These are phyloP conservation scores for Leishmania mexicana DNA, from an alignment of 208 protist genomes.

Conservation along the genomic window DNA sequence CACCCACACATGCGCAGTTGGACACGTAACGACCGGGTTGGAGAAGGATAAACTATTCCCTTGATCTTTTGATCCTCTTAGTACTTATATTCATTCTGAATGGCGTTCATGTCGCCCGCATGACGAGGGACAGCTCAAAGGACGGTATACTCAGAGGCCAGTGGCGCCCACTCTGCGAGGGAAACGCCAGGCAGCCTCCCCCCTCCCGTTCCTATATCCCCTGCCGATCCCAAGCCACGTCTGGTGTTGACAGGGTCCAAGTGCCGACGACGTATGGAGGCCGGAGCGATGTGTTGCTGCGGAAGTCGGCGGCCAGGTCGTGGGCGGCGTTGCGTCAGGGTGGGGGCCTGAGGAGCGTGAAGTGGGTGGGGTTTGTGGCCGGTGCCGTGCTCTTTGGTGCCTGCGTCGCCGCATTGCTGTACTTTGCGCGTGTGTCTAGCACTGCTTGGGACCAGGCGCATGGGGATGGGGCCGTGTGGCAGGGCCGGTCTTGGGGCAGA, in stretches of 20 bases:
- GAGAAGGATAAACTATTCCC: not conserved
- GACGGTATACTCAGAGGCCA: not conserved
- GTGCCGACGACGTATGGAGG: not conserved
- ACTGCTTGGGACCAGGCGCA: not conserved
- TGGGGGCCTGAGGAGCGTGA: not conserved
- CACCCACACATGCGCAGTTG: not conserved
- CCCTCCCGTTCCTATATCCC: not conserved
- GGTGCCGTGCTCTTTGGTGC: too few species aligned
- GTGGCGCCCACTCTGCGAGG: not conserved
- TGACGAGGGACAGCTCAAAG: not conserved
- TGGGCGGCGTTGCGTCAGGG: not conserved
- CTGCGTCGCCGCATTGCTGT: too few species aligned
- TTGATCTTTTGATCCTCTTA: not conserved
- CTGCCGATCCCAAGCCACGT: slow-evolving; percentile 57
- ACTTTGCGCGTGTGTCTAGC: too few species aligned
- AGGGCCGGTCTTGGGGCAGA: not conserved
- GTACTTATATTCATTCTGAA: not conserved
- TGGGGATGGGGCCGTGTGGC: not conserved
- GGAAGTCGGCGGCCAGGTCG: not conserved
- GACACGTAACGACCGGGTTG: not conserved
- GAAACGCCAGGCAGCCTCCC: not conserved
- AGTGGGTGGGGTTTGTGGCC: too few species aligned
- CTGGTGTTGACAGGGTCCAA: not conserved
- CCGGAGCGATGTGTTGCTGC: not conserved
- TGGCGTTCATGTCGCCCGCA: not conserved